phyloP scores from a whole-genome alignment of 306 rosid species.

The Coriaria nepalensis region DNA sequence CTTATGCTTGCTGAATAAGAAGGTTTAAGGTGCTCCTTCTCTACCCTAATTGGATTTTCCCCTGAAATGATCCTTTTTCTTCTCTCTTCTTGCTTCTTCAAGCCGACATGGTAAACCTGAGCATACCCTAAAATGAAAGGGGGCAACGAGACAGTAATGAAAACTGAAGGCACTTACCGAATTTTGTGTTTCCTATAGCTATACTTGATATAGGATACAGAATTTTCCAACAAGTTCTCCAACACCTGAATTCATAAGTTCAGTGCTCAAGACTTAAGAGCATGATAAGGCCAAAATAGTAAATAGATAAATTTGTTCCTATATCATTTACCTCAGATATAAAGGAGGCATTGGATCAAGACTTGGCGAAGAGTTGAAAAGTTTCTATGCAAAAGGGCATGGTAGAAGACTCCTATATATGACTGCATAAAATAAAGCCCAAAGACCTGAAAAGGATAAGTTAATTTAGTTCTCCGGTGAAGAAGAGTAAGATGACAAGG shows the following conservation, averaged over 20 bases:
- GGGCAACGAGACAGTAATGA: slow-evolving; percentile 6
- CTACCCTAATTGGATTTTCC: slow-evolving; percentile 71
- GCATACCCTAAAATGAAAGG: slow-evolving; percentile 1
- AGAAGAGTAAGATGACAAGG: not conserved
- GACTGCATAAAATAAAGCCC: slow-evolving; percentile 97
- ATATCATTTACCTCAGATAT: slow-evolving; percentile 57
- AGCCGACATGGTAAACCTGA: slow-evolving; percentile 9
- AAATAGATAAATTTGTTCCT: not conserved
- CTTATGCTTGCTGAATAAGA: slow-evolving; percentile 88
- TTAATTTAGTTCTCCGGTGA: slow-evolving; percentile 11
- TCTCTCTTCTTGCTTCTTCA: slow-evolving; percentile 51
- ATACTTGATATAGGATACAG: slow-evolving; percentile 78
- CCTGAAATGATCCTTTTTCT: slow-evolving; percentile 47
- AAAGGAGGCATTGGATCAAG: slow-evolving; percentile 78
- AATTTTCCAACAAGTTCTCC: slow-evolving; percentile 80
- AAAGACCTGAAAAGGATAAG: slow-evolving; percentile 55
- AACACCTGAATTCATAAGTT: slow-evolving; percentile 43
- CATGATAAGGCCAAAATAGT: slow-evolving; percentile 7
- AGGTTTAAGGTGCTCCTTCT: slow-evolving; percentile 90
- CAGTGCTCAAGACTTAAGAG: slow-evolving; percentile 9
- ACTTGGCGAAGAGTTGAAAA: slow-evolving; percentile 79
- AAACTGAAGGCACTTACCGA: slow-evolving; percentile 41
- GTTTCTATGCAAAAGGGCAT: slow-evolving; percentile 84
- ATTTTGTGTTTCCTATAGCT: slow-evolving; percentile 64
- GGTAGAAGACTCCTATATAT: slow-evolving; percentile 91